Percentiles rank a stretch among this genome's conserved stretches.
phyloP scores from a whole-genome alignment of 495 filamentous ascomycete genomes.

The Talaromyces borbonicus region DNA sequence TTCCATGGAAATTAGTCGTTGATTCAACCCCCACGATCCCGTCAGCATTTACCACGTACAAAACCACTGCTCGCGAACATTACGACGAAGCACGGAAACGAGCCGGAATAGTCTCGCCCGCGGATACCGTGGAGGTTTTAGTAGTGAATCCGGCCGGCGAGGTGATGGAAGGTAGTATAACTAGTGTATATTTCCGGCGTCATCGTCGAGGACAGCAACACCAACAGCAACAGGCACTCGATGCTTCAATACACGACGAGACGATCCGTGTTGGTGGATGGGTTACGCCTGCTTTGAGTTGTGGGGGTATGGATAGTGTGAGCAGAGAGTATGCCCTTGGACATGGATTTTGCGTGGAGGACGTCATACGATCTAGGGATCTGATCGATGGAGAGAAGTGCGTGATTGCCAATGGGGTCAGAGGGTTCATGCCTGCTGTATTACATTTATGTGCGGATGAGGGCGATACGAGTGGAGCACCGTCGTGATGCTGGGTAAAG shows the following conservation, averaged over 20 bases:
- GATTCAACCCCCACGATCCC: constrained; percentile 42
- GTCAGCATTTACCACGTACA: constrained; percentile 62
- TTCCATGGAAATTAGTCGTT: constrained; percentile 41
- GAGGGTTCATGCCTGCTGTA: constrained; percentile 54
- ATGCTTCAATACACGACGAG: too few relatives aligned
- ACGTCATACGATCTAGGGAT: constrained; percentile 39
- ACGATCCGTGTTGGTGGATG: too few relatives aligned
- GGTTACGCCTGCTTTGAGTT: constrained; percentile 34
- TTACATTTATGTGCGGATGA: too few relatives aligned
- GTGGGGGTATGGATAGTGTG: constrained; percentile 75
- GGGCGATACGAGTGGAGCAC: too few relatives aligned
- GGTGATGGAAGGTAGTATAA: constrained; percentile 80
- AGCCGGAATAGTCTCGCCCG: constrained; percentile 39
- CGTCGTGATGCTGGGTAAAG: too few relatives aligned
- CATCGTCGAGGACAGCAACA: constrained; percentile 35
- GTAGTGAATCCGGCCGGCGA: constrained; percentile 56
- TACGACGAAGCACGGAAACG: constrained; percentile 56
- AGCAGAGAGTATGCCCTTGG: constrained; percentile 71
- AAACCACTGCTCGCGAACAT: constrained; percentile 57
- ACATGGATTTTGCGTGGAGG: constrained; percentile 53
- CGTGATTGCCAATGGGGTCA: constrained; percentile 79
- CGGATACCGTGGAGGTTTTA: constrained; percentile 58
- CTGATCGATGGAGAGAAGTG: constrained; percentile 65
- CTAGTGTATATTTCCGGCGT: constrained; percentile 76
- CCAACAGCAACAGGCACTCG: not conserved